Percentiles rank a stretch among this genome's conserved stretches.
These are phyloP conservation scores for Stenogyne calaminthoides DNA, from an alignment of 305 asterid genomes.

Conservation along the genomic window DNA sequence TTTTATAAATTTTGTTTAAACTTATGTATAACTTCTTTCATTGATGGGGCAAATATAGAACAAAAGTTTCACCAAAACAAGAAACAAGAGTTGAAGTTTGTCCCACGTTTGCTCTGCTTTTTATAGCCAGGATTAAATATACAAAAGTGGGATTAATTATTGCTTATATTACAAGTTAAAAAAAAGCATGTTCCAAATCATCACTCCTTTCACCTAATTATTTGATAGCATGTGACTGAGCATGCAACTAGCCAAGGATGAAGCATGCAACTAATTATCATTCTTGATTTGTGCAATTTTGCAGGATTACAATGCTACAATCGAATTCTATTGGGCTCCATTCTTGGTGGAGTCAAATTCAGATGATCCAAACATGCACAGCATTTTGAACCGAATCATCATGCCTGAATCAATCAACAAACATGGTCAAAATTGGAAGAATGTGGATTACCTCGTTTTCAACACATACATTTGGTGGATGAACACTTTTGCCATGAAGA, in stretches of 20 bases:
- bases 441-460: conserved; percentile 81
- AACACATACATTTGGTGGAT: conserved; percentile 98
- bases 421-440: conserved; percentile 78
- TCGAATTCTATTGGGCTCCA: conserved; percentile 92
- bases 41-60: too few relatives aligned
- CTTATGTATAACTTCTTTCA: conserved; percentile 1
- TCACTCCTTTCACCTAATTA: conserved; percentile 24
- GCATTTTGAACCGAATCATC: conserved; percentile 80
- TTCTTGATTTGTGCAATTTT: background rate
- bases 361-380: conserved; percentile 80
- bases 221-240: conserved; percentile 2
- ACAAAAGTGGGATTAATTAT: conserved; percentile 14
- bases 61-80: background rate
- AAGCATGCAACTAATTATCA: background rate
- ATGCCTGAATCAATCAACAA: conserved; percentile 83
- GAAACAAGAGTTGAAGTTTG: background rate
- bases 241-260: background rate
- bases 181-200: background rate
- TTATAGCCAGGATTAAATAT: background rate
- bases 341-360: conserved; percentile 89
- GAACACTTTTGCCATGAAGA: conserved; percentile 86
- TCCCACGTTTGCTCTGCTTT: conserved; percentile 5
- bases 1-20: background rate
- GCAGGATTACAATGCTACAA: conserved; percentile 88
- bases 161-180: conserved; percentile 23